Evolutionary conservation across 345 rosid genomes (phyloP).

Genomic region (Anacardium occidentale): DNA sequence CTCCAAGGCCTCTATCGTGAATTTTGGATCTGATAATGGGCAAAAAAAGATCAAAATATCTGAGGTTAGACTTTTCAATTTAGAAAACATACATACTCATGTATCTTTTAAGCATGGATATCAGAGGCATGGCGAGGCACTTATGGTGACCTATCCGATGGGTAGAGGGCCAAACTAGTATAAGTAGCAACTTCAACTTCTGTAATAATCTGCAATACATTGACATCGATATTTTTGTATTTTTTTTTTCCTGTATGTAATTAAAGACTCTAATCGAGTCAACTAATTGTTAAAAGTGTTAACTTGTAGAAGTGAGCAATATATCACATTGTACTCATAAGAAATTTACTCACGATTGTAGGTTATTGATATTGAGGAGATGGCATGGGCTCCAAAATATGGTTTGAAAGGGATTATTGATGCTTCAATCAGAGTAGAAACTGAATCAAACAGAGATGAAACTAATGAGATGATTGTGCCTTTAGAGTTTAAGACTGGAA

Average conservation of each 20-base stretch:
- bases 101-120: background rate
- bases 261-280: background rate
- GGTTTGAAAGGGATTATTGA: conserved; percentile 97
- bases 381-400: conserved; percentile 97
- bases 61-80: conserved; percentile 57
- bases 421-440: conserved; percentile 76
- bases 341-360: conserved; percentile 22
- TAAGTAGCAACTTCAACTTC: background rate
- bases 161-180: conserved; percentile 3
- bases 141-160: background rate
- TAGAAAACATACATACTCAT: background rate
- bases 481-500: conserved; percentile 93
- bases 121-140: background rate
- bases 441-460: conserved; percentile 48
- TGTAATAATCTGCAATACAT: background rate
- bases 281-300: background rate
- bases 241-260: background rate
- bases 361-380: conserved; percentile 97
- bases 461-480: conserved; percentile 68
- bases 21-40: conserved; percentile 74
- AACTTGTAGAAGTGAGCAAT: background rate
- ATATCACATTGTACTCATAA: background rate
- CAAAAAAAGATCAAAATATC: conserved; percentile 49
- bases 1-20: conserved; percentile 46
- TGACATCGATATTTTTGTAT: background rate